phyloP scores from a whole-genome alignment of 2,329 filamentous ascomycete species.

The Atkinsonella texensis region DNA sequence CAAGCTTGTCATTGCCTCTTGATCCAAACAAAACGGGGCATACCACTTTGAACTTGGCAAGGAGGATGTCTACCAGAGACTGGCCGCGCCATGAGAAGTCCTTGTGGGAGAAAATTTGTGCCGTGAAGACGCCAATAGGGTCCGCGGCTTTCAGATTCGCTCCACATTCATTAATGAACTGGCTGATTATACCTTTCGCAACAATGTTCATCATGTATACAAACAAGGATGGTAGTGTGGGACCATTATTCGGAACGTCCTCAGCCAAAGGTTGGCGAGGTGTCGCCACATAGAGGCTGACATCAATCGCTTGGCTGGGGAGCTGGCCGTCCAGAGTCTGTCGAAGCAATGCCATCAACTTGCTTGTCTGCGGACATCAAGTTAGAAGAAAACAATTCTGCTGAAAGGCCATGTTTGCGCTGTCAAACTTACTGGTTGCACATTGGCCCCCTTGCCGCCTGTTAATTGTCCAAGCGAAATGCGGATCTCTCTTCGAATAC shows the following conservation, averaged over 20 bases:
- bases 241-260: constrained; percentile 38
- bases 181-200: constrained; percentile 58
- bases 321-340: constrained; percentile 39
- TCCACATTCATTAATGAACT: constrained; percentile 55
- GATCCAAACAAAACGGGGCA: constrained; percentile 84
- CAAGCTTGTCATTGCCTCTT: constrained; percentile 61
- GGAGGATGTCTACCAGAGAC: constrained; percentile 68
- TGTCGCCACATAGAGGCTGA: constrained; percentile 40
- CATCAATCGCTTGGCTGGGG: constrained; percentile 41
- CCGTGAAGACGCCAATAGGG: constrained; percentile 65
- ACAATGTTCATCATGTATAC: constrained; percentile 70
- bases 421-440: constrained; percentile 21
- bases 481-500: constrained; percentile 59
- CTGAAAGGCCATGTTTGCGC: constrained; percentile 9
- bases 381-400: neutral
- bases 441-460: constrained; percentile 50
- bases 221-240: constrained; percentile 49
- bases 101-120: constrained; percentile 59
- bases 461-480: constrained; percentile 65
- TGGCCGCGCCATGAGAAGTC: constrained; percentile 55
- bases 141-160: constrained; percentile 57
- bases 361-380: constrained; percentile 17
- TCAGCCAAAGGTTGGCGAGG: constrained; percentile 30
- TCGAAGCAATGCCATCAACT: constrained; percentile 32
- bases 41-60: constrained; percentile 68